A percentile compares a stretch with the other conserved stretches of the same genome.
phyloP scores from a whole-genome alignment of 176 grass and related monocot genomes.

The Triticum turgidum region DNA sequence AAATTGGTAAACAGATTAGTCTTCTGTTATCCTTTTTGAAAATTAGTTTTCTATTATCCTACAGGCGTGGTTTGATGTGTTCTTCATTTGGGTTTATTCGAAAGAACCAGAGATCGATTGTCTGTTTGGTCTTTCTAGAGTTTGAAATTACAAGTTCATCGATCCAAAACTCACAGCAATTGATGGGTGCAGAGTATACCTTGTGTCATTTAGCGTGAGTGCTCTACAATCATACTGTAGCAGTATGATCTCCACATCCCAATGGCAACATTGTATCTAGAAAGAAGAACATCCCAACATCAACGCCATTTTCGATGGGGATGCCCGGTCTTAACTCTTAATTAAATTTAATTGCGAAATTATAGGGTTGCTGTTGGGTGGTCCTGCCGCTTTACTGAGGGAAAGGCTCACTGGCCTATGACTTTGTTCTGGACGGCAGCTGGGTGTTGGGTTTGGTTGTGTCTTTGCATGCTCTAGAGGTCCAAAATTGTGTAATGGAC shows the following conservation, averaged over 20 bases:
- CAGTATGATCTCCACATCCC: not conserved
- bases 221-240: not conserved
- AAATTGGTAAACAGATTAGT: not conserved
- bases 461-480: conserved; percentile 4
- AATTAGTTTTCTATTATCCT: not conserved
- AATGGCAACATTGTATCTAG: not conserved
- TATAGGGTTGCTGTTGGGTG: conserved; percentile 46
- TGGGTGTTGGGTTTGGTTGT: conserved; percentile 37
- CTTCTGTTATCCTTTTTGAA: not conserved
- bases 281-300: not conserved
- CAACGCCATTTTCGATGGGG: conserved; percentile 32
- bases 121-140: not conserved
- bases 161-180: conserved; percentile 11
- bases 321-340: conserved; percentile 25
- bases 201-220: not conserved
- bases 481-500: conserved; percentile 24
- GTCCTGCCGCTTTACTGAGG: conserved; percentile 31
- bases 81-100: not conserved
- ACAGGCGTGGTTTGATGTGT: conserved; percentile 17
- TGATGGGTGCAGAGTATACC: conserved; percentile 13
- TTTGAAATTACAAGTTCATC: not conserved
- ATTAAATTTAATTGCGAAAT: conserved; percentile 37
- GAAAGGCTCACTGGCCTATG: conserved; percentile 27
- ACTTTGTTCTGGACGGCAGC: conserved; percentile 24
- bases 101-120: not conserved